Conservation (phyloP, 345 rosid genomes). For the Sisymbrium altissimum region DNA sequence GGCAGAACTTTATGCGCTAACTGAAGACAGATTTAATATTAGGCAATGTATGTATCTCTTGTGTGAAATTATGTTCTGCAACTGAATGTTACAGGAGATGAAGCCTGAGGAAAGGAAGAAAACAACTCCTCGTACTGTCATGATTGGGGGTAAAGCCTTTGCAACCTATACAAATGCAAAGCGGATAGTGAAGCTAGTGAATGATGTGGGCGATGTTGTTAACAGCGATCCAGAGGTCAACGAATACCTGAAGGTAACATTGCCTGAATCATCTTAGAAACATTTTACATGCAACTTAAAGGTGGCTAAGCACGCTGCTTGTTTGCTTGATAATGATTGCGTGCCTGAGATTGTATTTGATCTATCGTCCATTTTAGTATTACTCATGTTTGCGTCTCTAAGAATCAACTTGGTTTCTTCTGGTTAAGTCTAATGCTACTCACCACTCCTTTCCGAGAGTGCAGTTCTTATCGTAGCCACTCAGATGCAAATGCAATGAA, state of each 20-base stretch:
- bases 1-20: neutral
- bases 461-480: neutral
- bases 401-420: conserved; percentile 7
- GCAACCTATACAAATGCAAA: conserved; percentile 97
- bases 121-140: conserved; percentile 79
- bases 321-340: conserved; percentile 2
- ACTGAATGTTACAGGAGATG: conserved; percentile 67
- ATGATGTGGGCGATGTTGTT: conserved; percentile 88
- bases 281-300: neutral
- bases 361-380: conserved; percentile 1
- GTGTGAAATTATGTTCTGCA: conserved; percentile 16
- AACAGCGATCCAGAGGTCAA: conserved; percentile 93
- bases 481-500: neutral
- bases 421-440: neutral
- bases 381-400: neutral
- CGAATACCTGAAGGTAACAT: conserved; percentile 69
- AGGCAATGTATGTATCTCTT: neutral
- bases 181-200: conserved; percentile 90
- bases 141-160: conserved; percentile 99
- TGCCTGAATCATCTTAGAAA: neutral
- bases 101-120: conserved; percentile 76
- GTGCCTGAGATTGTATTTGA: neutral
- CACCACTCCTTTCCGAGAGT: neutral
- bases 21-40: neutral
- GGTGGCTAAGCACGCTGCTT: neutral